Percentiles rank a stretch among this genome's conserved stretches.
Conservation (phyloP, 2,329 filamentous ascomycete genomes). For the Plenodomus biglobosus region DNA sequence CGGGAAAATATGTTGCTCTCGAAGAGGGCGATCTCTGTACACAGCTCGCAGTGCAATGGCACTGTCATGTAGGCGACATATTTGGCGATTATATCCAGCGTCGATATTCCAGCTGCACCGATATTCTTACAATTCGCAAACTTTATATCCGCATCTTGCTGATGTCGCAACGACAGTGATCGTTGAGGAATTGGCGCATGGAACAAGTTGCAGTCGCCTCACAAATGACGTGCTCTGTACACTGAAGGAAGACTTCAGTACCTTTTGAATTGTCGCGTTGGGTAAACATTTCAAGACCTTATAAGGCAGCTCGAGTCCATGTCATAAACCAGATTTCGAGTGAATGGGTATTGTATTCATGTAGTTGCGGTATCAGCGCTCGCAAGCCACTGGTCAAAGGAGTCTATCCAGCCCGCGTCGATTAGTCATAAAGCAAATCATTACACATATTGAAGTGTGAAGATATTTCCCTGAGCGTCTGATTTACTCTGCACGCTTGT, state of each 20-base stretch:
- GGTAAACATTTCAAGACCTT: constrained; percentile 9
- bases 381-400: constrained; percentile 8
- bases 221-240: too few species aligned
- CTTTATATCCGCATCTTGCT: too few species aligned
- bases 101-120: too few species aligned
- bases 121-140: too few species aligned
- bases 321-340: constrained; percentile 1
- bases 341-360: constrained; percentile 25
- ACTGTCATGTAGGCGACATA: too few species aligned
- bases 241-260: background rate
- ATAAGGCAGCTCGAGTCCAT: constrained; percentile 9
- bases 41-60: background rate
- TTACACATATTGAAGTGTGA: background rate
- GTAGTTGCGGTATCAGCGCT: constrained; percentile 6
- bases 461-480: background rate
- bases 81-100: too few species aligned
- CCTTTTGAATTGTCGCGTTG: constrained; percentile 10
- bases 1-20: background rate
- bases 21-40: background rate
- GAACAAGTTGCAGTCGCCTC: too few species aligned
- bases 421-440: constrained; percentile 7
- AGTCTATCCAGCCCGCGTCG: constrained; percentile 17
- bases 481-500: constrained; percentile 22
- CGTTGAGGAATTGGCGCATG: too few species aligned
- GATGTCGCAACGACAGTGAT: too few species aligned